phyloP scores from a whole-genome alignment of 2,329 filamentous ascomycete genomes.

The Pezicula radicicola region DNA sequence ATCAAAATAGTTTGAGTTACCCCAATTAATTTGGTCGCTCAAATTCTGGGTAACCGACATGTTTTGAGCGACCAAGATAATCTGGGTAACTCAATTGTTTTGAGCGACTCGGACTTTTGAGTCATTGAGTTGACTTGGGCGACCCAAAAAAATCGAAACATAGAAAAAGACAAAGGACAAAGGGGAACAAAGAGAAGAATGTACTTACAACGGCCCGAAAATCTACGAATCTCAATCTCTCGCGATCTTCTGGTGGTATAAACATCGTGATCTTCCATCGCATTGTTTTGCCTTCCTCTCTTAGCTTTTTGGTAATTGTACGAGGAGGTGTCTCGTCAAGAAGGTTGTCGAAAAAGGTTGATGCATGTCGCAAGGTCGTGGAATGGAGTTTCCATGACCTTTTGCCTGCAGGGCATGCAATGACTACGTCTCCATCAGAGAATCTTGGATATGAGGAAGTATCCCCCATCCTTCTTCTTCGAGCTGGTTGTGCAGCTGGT shows the following conservation, averaged over 20 bases:
- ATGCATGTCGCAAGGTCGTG: conserved; percentile 14
- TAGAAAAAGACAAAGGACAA: not conserved
- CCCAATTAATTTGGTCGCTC: too few species aligned
- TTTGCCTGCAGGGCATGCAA: conserved; percentile 17
- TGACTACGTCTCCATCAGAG: conserved; percentile 21
- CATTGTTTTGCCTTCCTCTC: conserved; percentile 10
- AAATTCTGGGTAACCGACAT: too few species aligned
- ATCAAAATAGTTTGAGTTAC: conserved; percentile 6
- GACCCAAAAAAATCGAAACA: not conserved
- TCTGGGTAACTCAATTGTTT: too few species aligned
- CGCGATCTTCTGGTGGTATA: conserved; percentile 4
- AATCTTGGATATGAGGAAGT: conserved; percentile 10
- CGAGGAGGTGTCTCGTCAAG: conserved; percentile 5
- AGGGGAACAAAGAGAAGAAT: not conserved
- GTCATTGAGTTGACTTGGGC: conserved; percentile 10
- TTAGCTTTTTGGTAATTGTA: conserved; percentile 11
- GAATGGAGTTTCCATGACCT: conserved; percentile 21
- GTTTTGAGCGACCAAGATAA: too few species aligned
- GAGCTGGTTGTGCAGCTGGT: not conserved
- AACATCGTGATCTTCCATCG: conserved; percentile 20
- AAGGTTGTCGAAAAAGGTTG: conserved; percentile 8
- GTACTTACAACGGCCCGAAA: conserved; percentile 21
- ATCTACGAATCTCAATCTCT: conserved; percentile 13
- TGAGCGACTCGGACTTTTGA: too few species aligned
- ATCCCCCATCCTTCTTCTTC: not conserved